Percentiles rank a stretch among this genome's conserved stretches.
phyloP scores from a whole-genome alignment of 2,329 filamentous ascomycete species.

The Ilyonectria destructans region DNA sequence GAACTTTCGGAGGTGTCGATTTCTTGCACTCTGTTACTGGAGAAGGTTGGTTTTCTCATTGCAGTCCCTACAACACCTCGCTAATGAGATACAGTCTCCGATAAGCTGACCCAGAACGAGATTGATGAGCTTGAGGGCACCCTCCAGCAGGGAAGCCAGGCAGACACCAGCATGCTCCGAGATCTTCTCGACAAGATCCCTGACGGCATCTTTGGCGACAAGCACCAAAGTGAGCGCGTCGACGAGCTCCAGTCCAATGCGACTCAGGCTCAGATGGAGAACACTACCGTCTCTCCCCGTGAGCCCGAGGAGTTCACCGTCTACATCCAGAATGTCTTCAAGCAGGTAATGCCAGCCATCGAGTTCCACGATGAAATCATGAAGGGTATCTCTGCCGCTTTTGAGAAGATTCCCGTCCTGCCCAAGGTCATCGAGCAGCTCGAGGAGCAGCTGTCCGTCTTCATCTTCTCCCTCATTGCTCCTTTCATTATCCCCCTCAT shows the following conservation, averaged over 20 bases:
- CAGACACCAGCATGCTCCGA: slow-evolving; percentile 82
- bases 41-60: slow-evolving; percentile 63
- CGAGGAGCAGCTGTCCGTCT: slow-evolving; percentile 89
- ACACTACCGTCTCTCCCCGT: slow-evolving; percentile 81
- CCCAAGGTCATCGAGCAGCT: slow-evolving; percentile 89
- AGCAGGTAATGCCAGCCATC: slow-evolving; percentile 90
- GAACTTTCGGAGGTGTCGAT: slow-evolving; percentile 95
- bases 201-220: slow-evolving; percentile 82
- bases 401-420: slow-evolving; percentile 89
- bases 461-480: slow-evolving; percentile 92
- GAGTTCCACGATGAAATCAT: slow-evolving; percentile 93
- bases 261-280: slow-evolving; percentile 81
- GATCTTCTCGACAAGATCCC: slow-evolving; percentile 88
- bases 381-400: slow-evolving; percentile 82
- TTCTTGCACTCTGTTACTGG: slow-evolving; percentile 91
- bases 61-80: not conserved
- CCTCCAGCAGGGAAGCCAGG: slow-evolving; percentile 75
- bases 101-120: slow-evolving; percentile 93
- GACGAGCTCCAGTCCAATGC: slow-evolving; percentile 87
- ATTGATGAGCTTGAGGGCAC: slow-evolving; percentile 91
- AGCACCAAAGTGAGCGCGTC: slow-evolving; percentile 82
- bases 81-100: slow-evolving; percentile 71
- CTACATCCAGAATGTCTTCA: slow-evolving; percentile 82
- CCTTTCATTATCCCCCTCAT: slow-evolving; percentile 91
- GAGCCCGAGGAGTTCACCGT: slow-evolving; percentile 87